Conservation (phyloP, 768 basidiomycete genomes). For the Agrocybe pediades region DNA sequence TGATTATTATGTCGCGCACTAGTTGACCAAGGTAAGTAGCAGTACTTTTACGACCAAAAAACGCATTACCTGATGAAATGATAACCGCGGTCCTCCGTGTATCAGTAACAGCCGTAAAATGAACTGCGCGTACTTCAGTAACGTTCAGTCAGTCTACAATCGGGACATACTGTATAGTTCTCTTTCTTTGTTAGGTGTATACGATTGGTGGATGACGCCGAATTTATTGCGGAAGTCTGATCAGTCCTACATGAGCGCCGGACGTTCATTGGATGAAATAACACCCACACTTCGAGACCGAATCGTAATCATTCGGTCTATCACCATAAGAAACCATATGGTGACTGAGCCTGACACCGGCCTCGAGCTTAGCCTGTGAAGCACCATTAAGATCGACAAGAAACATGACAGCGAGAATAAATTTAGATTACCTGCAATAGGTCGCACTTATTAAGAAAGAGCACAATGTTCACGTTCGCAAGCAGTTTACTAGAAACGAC, state of each 20-base stretch:
- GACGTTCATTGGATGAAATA: constrained; percentile 1
- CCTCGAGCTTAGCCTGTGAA: constrained; percentile 67
- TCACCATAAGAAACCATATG: constrained; percentile 75
- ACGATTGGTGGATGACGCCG: constrained; percentile 64
- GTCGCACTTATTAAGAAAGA: constrained; percentile 85
- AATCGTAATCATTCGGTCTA: constrained; percentile 77
- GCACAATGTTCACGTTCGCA: constrained; percentile 71
- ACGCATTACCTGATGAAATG: constrained; percentile 64
- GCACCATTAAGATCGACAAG: constrained; percentile 4
- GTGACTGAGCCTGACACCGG: constrained; percentile 70
- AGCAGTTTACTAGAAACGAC: constrained; percentile 77
- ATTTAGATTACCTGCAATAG: constrained; percentile 57
- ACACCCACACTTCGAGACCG: constrained; percentile 70
- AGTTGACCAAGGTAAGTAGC: constrained; percentile 9
- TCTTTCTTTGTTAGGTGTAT: constrained; percentile 69
- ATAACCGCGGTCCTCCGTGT: constrained; percentile 73
- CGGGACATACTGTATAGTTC: constrained; percentile 65
- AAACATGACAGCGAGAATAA: constrained; percentile 1
- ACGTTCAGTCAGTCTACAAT: constrained; percentile 1
- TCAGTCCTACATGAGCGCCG: not conserved
- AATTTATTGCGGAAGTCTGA: constrained; percentile 79
- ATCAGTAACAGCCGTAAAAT: constrained; percentile 83
- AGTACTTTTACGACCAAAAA: not conserved
- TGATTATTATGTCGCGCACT: constrained; percentile 76
- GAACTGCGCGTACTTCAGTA: constrained; percentile 47